Evolutionary conservation across 1,139 yeast genomes (phyloP), one percentile per base, ranked within the genome.

Genomic region (Blastobotrys illinoisensis): DNA sequence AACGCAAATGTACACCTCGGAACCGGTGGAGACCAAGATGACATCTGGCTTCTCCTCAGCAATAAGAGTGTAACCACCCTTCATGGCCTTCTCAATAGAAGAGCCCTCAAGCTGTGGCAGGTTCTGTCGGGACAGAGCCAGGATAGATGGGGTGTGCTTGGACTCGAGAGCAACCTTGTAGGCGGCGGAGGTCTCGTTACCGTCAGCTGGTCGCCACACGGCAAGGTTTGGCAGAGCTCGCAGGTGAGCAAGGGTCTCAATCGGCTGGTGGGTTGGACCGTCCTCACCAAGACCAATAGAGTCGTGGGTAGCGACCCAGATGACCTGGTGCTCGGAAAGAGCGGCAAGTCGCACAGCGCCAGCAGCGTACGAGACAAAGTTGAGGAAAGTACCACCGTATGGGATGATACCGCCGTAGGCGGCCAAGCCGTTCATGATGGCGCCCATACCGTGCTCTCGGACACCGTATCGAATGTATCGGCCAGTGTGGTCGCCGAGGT

Each of bases 171-270:
- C 88, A 64, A 79, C 79, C 76, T 81, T 77, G 84, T 93, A 93
- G 62, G 99, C 97, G 70, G 98, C 99, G 64, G 97, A 88, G 64
- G 88, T 86, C 80, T 93, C 99, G 75, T 93, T 93, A 79, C 99
- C 99, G 74, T 95, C 99, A 71, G 99, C 99, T 67, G 99, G 99
- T 83, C 99, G 89, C 98, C 98, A 93, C 60, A 93, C 98, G 73
- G 86, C 82, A 67, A 84, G 70, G 81, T 95, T 95, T 78, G 99
- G 99, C 68, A 82, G 73, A 64, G 99, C 97, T 82, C 99, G 89
- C 77, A 95, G 84, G 77, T 93, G 99, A 60, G 98, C 96, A 73
- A 93, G 79, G 60, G 99, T 93, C 82, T 93, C 99, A 68, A 93
- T 89, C 75, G 99, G 99, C 81, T 93, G 99, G 78, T 93, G 99